phyloP scores from a whole-genome alignment of 2,329 filamentous ascomycete species.

The Paecilomyces dactylethromorphus region DNA sequence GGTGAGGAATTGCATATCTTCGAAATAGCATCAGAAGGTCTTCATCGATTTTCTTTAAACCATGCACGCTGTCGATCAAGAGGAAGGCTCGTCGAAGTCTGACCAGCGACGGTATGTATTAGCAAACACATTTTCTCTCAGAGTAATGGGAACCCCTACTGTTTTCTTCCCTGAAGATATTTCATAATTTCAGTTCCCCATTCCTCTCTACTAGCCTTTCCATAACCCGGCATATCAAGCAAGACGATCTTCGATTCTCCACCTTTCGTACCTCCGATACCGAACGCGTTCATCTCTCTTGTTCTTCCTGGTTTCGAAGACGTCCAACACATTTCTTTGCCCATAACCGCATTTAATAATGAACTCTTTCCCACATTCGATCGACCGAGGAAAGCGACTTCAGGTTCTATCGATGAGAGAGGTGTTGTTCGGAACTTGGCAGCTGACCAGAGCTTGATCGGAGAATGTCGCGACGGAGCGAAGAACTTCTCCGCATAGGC shows the following conservation, averaged over 20 bases:
- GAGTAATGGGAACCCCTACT: constrained; percentile 34
- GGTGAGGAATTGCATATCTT: constrained; percentile 52
- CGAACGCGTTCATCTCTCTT: constrained; percentile 60
- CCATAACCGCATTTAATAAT: constrained; percentile 59
- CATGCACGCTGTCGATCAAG: constrained; percentile 57
- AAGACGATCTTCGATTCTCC: constrained; percentile 48
- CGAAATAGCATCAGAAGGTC: constrained; percentile 52
- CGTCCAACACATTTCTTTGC: constrained; percentile 46
- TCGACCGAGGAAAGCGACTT: constrained; percentile 62
- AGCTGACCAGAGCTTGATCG: constrained; percentile 54
- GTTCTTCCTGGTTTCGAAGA: constrained; percentile 57
- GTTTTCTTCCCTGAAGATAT: constrained; percentile 56
- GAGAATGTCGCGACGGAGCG: constrained; percentile 38
- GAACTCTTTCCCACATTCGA: constrained; percentile 66
- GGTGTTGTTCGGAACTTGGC: constrained; percentile 56
- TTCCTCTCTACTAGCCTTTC: constrained; percentile 52
- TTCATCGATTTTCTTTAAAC: constrained; percentile 55
- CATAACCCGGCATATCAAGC: constrained; percentile 68
- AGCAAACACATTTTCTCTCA: background rate
- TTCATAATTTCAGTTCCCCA: constrained; percentile 65
- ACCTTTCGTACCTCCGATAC: constrained; percentile 45
- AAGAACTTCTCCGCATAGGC: constrained; percentile 42
- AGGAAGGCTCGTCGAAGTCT: constrained; percentile 57
- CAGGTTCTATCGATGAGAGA: constrained; percentile 46
- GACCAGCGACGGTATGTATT: background rate